Percentiles rank a stretch among this genome's conserved stretches.
These are phyloP conservation scores for Auriscalpium orientale DNA, from an alignment of 768 basidiomycete genomes.

Conservation along the genomic window DNA sequence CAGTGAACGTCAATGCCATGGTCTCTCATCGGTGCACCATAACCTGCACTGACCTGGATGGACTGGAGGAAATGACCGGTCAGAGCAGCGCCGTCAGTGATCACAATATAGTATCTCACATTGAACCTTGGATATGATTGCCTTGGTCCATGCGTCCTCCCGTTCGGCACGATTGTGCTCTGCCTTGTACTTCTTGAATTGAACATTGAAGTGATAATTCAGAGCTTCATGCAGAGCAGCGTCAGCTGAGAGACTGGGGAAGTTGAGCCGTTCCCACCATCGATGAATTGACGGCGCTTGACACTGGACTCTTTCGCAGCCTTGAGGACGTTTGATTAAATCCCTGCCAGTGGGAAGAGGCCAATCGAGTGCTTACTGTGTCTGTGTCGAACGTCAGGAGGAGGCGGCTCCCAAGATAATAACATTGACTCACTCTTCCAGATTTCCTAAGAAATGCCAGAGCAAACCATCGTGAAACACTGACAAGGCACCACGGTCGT, in stretches of 20 bases:
- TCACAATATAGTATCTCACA: neutral
- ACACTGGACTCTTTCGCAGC: conserved; percentile 8
- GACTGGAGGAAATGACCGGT: neutral
- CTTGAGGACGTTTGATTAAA: conserved; percentile 1
- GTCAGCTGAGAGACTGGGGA: neutral
- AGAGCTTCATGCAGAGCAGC: neutral
- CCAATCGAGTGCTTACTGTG: too few relatives aligned
- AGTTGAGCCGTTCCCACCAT: neutral
- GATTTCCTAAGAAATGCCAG: neutral
- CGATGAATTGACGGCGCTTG: conserved; percentile 7
- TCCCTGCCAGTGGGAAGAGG: too few relatives aligned
- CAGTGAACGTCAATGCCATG: neutral
- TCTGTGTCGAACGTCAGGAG: too few relatives aligned
- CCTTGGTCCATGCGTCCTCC: conserved; percentile 7
- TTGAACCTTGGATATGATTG: conserved; percentile 5
- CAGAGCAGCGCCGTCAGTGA: too few relatives aligned
- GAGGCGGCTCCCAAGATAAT: too few relatives aligned
- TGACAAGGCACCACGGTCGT: neutral
- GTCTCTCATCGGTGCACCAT: too few relatives aligned
- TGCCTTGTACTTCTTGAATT: conserved; percentile 9
- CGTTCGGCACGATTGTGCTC: conserved; percentile 5
- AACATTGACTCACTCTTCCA: conserved; percentile 7
- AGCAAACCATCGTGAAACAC: neutral
- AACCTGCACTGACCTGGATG: neutral
- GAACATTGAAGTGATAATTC: conserved; percentile 5